A percentile compares a stretch with the other conserved stretches of the same genome.
phyloP scores from a whole-genome alignment of 495 filamentous ascomycete genomes.

The Daldinia loculata region DNA sequence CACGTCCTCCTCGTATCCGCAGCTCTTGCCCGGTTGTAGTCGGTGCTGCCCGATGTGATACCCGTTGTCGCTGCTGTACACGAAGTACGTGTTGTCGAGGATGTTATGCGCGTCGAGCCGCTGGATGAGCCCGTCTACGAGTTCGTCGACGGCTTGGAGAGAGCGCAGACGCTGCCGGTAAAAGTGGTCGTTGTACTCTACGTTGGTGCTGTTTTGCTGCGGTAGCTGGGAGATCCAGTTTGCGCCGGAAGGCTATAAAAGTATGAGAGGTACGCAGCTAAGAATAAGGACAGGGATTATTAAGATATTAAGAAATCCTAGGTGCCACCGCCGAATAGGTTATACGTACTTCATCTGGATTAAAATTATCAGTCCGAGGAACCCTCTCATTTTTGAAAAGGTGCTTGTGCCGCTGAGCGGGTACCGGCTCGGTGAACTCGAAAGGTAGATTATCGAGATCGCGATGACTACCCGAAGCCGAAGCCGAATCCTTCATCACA shows the following conservation, averaged over 20 bases:
- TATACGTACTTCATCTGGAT: conserved; percentile 56
- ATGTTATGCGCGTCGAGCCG: conserved; percentile 60
- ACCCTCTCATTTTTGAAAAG: conserved; percentile 57
- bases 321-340: neutral
- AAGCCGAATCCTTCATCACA: conserved; percentile 32
- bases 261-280: conserved; percentile 22
- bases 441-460: conserved; percentile 20
- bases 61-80: conserved; percentile 75
- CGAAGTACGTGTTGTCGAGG: conserved; percentile 71
- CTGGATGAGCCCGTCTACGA: conserved; percentile 63
- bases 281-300: neutral
- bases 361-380: conserved; percentile 58
- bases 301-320: neutral
- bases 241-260: conserved; percentile 57
- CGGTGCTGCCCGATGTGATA: conserved; percentile 77
- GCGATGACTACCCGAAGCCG: neutral
- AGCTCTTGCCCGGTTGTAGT: conserved; percentile 70
- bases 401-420: conserved; percentile 52
- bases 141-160: conserved; percentile 70
- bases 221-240: conserved; percentile 66
- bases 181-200: conserved; percentile 71
- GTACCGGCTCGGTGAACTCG: conserved; percentile 59
- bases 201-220: conserved; percentile 60
- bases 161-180: conserved; percentile 69
- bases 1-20: conserved; percentile 73